phyloP scores from a whole-genome alignment of 169 alveolate genomes.

The Haemoproteus tartakovskyi region DNA sequence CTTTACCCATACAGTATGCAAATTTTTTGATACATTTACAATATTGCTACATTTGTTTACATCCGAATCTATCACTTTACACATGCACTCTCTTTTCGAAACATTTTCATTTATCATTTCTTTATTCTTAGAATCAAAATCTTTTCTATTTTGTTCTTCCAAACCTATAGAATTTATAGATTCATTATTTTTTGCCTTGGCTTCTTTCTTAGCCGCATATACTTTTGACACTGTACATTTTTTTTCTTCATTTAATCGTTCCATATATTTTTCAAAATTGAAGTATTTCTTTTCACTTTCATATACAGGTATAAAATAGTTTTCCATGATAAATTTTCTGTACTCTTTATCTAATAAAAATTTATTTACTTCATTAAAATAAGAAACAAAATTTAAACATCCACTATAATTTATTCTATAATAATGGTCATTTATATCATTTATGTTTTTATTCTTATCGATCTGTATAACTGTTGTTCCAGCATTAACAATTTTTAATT shows the following conservation, averaged over 20 bases:
- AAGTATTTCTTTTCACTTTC: slow-evolving; percentile 41
- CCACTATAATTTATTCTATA: slow-evolving; percentile 65
- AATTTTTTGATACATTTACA: not conserved
- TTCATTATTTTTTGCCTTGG: not conserved
- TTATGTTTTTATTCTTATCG: slow-evolving; percentile 55
- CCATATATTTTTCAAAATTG: slow-evolving; percentile 42
- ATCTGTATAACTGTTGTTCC: slow-evolving; percentile 64
- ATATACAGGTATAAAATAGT: slow-evolving; percentile 44
- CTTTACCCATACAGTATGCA: slow-evolving; percentile 45
- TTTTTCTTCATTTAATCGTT: slow-evolving; percentile 25
- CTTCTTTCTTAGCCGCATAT: not conserved
- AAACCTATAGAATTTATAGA: not conserved
- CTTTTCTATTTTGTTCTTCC: not conserved
- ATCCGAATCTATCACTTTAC: not conserved
- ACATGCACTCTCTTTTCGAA: not conserved
- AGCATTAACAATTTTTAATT: slow-evolving; percentile 56
- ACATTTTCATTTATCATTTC: not conserved
- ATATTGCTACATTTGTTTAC: not conserved
- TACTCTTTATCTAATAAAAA: slow-evolving; percentile 23
- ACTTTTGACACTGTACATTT: slow-evolving; percentile 20
- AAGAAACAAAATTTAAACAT: slow-evolving; percentile 49
- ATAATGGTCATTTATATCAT: slow-evolving; percentile 18
- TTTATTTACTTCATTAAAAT: slow-evolving; percentile 37
- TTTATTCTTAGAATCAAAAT: too few species aligned
- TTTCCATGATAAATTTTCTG: slow-evolving; percentile 27